Evolutionary conservation across 257 asterid genomes (phyloP).

Genomic region (Penstemon newberryi): DNA sequence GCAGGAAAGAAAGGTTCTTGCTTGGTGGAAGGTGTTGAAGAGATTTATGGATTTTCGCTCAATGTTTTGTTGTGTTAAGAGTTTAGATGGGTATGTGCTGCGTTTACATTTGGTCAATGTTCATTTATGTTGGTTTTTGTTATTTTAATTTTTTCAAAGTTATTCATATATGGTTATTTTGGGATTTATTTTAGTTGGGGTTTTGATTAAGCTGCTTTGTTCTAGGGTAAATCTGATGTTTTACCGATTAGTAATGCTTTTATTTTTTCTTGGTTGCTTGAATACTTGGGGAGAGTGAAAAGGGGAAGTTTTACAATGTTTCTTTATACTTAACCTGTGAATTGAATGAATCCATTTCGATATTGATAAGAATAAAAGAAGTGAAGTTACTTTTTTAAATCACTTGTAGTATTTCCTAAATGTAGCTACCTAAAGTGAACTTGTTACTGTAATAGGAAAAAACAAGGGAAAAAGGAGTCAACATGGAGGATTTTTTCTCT

Average conservation of each 20-base stretch:
- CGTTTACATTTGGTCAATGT: slow-evolving; percentile 26
- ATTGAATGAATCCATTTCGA: slow-evolving; percentile 3
- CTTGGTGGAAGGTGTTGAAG: slow-evolving; percentile 16
- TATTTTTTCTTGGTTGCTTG: slow-evolving; percentile 21
- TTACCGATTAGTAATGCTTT: slow-evolving; percentile 5
- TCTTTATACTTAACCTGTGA: slow-evolving; percentile 12
- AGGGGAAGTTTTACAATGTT: neutral
- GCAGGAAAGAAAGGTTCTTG: slow-evolving; percentile 30
- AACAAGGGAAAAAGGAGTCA: slow-evolving; percentile 53
- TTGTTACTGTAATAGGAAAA: slow-evolving; percentile 45
- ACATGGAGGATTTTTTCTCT: slow-evolving; percentile 90
- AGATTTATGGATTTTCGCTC: slow-evolving; percentile 50
- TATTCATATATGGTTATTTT: neutral
- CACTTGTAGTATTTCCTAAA: neutral
- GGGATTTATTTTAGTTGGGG: neutral
- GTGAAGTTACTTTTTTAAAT: neutral
- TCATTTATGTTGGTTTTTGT: slow-evolving; percentile 15
- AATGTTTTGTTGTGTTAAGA: slow-evolving; percentile 58
- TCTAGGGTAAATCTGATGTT: slow-evolving; percentile 1
- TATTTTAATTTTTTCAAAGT: slow-evolving; percentile 4
- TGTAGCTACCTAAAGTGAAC: slow-evolving; percentile 16
- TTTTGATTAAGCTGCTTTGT: neutral
- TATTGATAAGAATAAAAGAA: slow-evolving; percentile 1
- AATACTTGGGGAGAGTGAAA: slow-evolving; percentile 4
- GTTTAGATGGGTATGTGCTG: slow-evolving; percentile 67